Evolutionary conservation across 495 filamentous ascomycete species (phyloP).

Genomic region (Venustampulla echinocandica): DNA sequence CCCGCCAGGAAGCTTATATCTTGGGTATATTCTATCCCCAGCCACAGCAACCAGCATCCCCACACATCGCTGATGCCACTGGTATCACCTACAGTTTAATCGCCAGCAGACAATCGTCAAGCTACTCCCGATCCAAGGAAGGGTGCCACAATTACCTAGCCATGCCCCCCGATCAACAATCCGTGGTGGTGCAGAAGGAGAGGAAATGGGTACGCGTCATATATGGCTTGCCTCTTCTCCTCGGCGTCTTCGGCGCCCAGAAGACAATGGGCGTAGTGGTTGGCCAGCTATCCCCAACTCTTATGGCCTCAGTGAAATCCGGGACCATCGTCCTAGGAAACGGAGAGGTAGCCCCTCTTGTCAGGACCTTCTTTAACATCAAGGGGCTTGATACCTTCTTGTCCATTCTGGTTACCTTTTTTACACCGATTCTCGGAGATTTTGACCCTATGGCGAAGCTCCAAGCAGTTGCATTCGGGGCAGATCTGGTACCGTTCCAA

Average conservation of each 20-base stretch:
- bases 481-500: conserved; percentile 12
- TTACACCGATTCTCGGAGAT: conserved; percentile 7
- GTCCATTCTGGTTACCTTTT: conserved; percentile 8
- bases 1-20: no score
- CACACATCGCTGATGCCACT: background rate
- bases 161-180: background rate
- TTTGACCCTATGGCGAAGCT: conserved; percentile 6
- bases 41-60: no score
- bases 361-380: conserved; percentile 2
- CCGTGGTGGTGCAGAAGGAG: conserved; percentile 1
- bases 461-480: conserved; percentile 14
- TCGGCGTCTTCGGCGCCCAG: background rate
- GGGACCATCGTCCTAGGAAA: background rate
- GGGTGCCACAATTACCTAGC: background rate
- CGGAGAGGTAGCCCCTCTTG: background rate
- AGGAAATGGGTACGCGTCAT: background rate
- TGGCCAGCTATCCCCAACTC: background rate
- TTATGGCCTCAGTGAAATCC: background rate
- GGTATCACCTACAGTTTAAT: background rate
- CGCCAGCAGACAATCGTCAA: background rate
- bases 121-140: background rate
- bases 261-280: background rate
- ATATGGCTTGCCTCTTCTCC: conserved; percentile 5
- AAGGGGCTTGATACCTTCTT: conserved; percentile 5
- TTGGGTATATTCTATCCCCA: no score